Percentiles rank a stretch among this genome's conserved stretches.
Conservation (phyloP, 2,329 filamentous ascomycete genomes). For the Botryotinia convoluta region DNA sequence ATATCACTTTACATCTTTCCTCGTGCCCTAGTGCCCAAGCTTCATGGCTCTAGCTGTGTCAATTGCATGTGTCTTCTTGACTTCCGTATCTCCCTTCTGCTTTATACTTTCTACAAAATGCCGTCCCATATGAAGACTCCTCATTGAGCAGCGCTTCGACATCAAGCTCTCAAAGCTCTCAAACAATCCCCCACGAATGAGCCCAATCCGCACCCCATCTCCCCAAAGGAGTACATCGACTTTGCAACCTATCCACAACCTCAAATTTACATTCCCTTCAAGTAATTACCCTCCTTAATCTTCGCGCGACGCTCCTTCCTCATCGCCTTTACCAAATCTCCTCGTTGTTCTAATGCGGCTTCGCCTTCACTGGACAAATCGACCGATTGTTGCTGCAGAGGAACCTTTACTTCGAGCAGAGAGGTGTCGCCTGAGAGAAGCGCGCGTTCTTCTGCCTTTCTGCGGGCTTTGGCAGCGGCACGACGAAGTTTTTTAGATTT, state of each 20-base stretch:
- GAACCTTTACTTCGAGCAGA: slow-evolving; percentile 65
- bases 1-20: neutral
- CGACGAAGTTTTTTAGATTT: slow-evolving; percentile 83
- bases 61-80: neutral
- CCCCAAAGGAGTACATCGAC: neutral
- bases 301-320: slow-evolving; percentile 68
- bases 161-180: neutral
- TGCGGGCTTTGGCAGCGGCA: slow-evolving; percentile 64
- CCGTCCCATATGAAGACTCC: neutral
- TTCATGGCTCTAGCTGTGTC: neutral
- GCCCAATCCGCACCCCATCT: neutral
- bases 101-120: neutral
- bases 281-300: slow-evolving; percentile 85
- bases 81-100: neutral
- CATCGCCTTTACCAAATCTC: slow-evolving; percentile 67
- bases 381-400: slow-evolving; percentile 73
- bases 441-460: slow-evolving; percentile 55
- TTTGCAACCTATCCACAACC: neutral
- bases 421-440: slow-evolving; percentile 64
- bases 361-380: slow-evolving; percentile 58
- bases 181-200: neutral
- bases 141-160: neutral
- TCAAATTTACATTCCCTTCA: slow-evolving; percentile 65
- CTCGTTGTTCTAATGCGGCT: slow-evolving; percentile 50
- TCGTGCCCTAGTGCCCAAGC: neutral